Base-by-base conservation (phyloP, 306 rosid species). In the Acacia melanoxylon region DNA sequence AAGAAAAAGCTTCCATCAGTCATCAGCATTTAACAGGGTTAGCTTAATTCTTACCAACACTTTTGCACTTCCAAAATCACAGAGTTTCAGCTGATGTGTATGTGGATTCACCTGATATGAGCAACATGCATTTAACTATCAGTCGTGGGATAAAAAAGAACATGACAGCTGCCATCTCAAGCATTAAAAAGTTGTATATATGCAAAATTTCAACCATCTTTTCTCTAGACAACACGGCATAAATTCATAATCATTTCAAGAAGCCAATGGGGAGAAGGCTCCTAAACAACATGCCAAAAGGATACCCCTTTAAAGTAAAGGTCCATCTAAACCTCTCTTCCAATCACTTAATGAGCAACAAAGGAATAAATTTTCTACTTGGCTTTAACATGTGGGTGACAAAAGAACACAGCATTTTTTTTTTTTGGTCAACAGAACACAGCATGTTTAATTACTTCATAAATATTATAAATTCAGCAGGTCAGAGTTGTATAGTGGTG, bases 51-150 rank as follows among this genome's bases (percentile, higher is more conserved):
- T 91, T 83, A 95, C 99, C 96, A 95, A 85, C 74, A 93, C 91
- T 92, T 95, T 95, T 61, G 99, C 99, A 74, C 99, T 95, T 80
- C 99, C 99, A 87, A 95, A 95, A 87, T 95, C 99, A 81, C 99
- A 95, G 72, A 95, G 89, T 82, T 95, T 95, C 86, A 95, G 92
- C 88, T 95, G 99, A 88, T 95, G 99, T 2, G 99, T 92, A 87
- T 93, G 98, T 10, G 99, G 99, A 88, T 95, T 95, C 86, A 95
- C 99, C 99, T 95, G 92, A 83, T 80, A 83, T 79, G 65, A 85
- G 78, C 63, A 82, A 67, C 61, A 46, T 40, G 56, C n/a, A 78
- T 82, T 89, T 82, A 78, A 87, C 62, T 20, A 6, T 56, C 22
- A 56, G 27, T 51, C 6, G 22, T 51, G 58, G 58, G 56, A 3